Base-by-base conservation (phyloP, 2,329 filamentous ascomycete genomes). In the Coniochaeta prunicola region DNA sequence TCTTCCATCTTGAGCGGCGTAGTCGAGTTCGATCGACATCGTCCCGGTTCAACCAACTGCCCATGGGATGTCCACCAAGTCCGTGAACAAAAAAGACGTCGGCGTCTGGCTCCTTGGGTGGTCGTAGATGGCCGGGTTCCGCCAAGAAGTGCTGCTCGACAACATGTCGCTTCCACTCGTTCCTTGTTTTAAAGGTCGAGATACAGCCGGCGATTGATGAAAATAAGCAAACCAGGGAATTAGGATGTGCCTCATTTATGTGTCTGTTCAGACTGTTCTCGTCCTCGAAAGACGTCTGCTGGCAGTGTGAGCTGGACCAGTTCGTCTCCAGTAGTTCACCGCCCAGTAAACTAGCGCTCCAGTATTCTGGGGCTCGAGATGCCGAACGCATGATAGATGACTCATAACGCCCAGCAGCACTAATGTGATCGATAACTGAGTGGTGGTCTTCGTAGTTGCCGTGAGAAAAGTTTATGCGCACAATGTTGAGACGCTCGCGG, bases 401-500 rank as follows among this genome's bases (percentile, higher is more conserved):
- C n/a, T n/a, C n/a, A n/a, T n/a, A 36, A 9, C 33, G 17, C 33
- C 10, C 10, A 36, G 94, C 94, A 72, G 89, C 83, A 72, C 92
- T 90, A 67, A 93, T 85, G 79, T 99, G 88, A 82, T 99, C 91
- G 72, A 99, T 97, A 73, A 99, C 94, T 63, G 91, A 93, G 83
- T 97, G 66, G 64, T 68, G 92, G 81, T 97, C 97, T 79, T 92
- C 92, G 77, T 97, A 94, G 66, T 87, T 88, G 70, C 91, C 91
- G 77, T 96, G 91, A 65, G 89, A 96, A 76, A 97, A 97, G 88
- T 99, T 99, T 94, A 99, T 99, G 80, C 94, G 93, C 68, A 97
- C 94, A 67, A 99, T 92, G 79, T 97, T 97, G 70, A 97, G 88
- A 77, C 94, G 94, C 65, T 88, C 89, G 72, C 83, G 84, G 76